Evolutionary conservation across 2,329 filamentous ascomycete species (phyloP).

Genomic region (Aspergillus fischeri): DNA sequence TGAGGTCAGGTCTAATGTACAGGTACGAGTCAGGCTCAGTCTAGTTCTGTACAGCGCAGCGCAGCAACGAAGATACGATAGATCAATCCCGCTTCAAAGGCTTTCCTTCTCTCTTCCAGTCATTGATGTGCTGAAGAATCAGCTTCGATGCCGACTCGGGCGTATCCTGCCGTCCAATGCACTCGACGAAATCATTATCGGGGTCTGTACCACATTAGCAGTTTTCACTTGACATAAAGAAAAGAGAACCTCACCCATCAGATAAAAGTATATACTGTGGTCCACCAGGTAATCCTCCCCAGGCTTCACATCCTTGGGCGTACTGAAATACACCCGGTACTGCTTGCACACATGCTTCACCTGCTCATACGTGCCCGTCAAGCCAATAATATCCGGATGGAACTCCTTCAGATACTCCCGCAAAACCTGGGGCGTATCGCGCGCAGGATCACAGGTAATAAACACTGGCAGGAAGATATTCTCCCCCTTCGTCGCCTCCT

Average conservation of each 20-base stretch:
- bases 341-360: constrained; percentile 93
- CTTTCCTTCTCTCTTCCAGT: constrained; percentile 58
- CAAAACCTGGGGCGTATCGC: constrained; percentile 80
- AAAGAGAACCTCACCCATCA: constrained; percentile 65
- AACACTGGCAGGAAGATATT: constrained; percentile 71
- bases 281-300: constrained; percentile 97
- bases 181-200: constrained; percentile 96
- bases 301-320: constrained; percentile 78
- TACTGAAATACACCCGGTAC: constrained; percentile 96
- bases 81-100: constrained; percentile 47
- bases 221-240: not conserved
- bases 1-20: constrained; percentile 20
- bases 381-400: constrained; percentile 76
- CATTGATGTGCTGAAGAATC: constrained; percentile 80
- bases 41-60: not conserved
- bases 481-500: constrained; percentile 34
- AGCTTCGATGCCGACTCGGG: constrained; percentile 79
- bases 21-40: constrained; percentile 11
- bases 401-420: constrained; percentile 88
- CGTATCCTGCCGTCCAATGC: constrained; percentile 89
- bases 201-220: constrained; percentile 57
- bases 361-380: constrained; percentile 91
- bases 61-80: constrained; percentile 1
- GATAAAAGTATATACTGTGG: constrained; percentile 98
- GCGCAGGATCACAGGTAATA: constrained; percentile 90